A percentile compares a stretch with the other conserved stretches of the same genome.
Conservation (phyloP, 2,329 filamentous ascomycete genomes). For the Tolypocladium endophyticum region DNA sequence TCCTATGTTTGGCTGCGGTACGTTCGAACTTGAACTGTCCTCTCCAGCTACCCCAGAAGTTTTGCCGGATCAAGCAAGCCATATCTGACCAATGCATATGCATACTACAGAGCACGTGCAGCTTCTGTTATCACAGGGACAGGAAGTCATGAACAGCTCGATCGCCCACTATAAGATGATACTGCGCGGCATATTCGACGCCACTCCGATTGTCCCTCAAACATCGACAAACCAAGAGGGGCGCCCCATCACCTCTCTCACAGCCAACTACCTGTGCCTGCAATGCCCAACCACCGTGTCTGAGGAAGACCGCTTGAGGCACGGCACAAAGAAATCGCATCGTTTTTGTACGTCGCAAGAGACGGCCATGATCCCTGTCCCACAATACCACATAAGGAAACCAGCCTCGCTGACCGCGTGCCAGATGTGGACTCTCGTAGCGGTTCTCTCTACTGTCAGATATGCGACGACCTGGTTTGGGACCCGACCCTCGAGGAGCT, state of each 20-base stretch:
- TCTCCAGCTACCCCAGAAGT: not conserved
- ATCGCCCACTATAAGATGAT: slow-evolving; percentile 64
- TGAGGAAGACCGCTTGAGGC: slow-evolving; percentile 53
- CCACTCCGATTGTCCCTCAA: slow-evolving; percentile 52
- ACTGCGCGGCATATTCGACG: slow-evolving; percentile 60
- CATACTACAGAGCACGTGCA: slow-evolving; percentile 56
- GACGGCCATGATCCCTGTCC: not conserved
- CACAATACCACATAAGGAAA: too few relatives aligned
- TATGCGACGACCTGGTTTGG: slow-evolving; percentile 75
- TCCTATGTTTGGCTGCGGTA: slow-evolving; percentile 56
- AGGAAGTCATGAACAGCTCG: slow-evolving; percentile 56
- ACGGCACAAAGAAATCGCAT: slow-evolving; percentile 60
- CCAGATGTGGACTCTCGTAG: slow-evolving; percentile 68
- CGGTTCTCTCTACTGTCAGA: slow-evolving; percentile 67
- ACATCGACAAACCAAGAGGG: slow-evolving; percentile 51
- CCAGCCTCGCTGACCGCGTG: slow-evolving; percentile 13
- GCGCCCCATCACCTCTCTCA: slow-evolving; percentile 48
- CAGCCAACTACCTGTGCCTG: slow-evolving; percentile 60
- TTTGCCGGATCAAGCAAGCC: not conserved
- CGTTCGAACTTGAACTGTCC: slow-evolving; percentile 12
- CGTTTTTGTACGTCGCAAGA: slow-evolving; percentile 53
- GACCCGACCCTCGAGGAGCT: slow-evolving; percentile 72
- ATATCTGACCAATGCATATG: slow-evolving; percentile 8
- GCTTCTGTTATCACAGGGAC: slow-evolving; percentile 49
- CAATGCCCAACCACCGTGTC: slow-evolving; percentile 62